phyloP scores from a whole-genome alignment of 2,329 filamentous ascomycete species.

The Chaetoscypha palmicola region DNA sequence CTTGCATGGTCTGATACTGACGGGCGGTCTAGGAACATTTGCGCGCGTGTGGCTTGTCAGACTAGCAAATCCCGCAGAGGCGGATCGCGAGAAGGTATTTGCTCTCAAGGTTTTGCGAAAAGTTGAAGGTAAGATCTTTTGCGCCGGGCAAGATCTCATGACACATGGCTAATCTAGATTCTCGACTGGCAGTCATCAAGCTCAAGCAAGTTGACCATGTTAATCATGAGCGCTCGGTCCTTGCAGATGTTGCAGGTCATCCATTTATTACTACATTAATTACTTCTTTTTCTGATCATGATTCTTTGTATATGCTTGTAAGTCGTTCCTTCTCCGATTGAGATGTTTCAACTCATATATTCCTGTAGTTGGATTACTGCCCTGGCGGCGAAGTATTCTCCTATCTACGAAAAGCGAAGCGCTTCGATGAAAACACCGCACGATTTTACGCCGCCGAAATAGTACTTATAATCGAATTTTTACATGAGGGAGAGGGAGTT shows the following conservation, averaged over 20 bases:
- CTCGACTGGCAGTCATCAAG: slow-evolving; percentile 53
- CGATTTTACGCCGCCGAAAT: slow-evolving; percentile 83
- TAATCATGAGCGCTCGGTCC: slow-evolving; percentile 72
- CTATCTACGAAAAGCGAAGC: slow-evolving; percentile 68
- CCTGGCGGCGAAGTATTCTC: slow-evolving; percentile 81
- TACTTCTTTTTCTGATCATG: slow-evolving; percentile 71
- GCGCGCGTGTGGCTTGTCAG: slow-evolving; percentile 74
- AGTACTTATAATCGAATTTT: slow-evolving; percentile 70
- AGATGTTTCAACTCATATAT: slow-evolving; percentile 12
- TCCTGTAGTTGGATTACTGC: slow-evolving; percentile 64
- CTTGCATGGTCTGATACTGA: slow-evolving; percentile 5
- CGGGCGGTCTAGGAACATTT: slow-evolving; percentile 56
- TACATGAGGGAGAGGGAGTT: slow-evolving; percentile 72
- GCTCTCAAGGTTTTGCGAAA: slow-evolving; percentile 75
- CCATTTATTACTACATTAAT: slow-evolving; percentile 77
- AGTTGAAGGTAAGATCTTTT: slow-evolving; percentile 39
- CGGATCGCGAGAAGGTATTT: slow-evolving; percentile 60
- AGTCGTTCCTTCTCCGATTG: slow-evolving; percentile 15
- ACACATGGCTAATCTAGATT: slow-evolving; percentile 2
- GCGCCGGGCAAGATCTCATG: not conserved
- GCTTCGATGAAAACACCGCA: slow-evolving; percentile 71
- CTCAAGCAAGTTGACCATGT: slow-evolving; percentile 85
- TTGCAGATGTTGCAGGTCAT: slow-evolving; percentile 69
- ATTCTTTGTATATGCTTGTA: slow-evolving; percentile 72
- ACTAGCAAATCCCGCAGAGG: slow-evolving; percentile 46